A percentile compares a stretch with the other conserved stretches of the same genome.
Conservation (phyloP, 2,329 filamentous ascomycete genomes). For the Ophiosphaerella herpotricha region DNA sequence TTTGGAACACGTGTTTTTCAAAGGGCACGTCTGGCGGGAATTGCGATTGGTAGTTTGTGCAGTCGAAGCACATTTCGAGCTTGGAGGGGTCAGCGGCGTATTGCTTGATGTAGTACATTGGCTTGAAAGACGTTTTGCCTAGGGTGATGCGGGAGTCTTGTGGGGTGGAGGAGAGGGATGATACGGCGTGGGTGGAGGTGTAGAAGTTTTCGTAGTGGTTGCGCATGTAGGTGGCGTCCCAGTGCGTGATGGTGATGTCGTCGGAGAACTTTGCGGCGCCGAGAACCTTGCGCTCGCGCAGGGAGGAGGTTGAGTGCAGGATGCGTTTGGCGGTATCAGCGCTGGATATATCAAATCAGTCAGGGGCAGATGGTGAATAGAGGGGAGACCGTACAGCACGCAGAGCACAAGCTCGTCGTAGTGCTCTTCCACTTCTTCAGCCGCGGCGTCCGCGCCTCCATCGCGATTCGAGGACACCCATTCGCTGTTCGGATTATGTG, state of each 20-base stretch:
- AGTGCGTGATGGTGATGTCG: constrained; percentile 73
- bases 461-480: constrained; percentile 46
- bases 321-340: constrained; percentile 63
- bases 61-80: constrained; percentile 70
- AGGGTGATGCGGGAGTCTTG: constrained; percentile 50
- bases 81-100: constrained; percentile 61
- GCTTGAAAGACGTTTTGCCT: constrained; percentile 59
- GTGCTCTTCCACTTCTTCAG: constrained; percentile 51
- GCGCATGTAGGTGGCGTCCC: constrained; percentile 67
- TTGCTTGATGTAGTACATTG: constrained; percentile 69
- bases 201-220: constrained; percentile 70
- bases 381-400: constrained; percentile 48
- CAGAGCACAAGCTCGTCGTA: constrained; percentile 72
- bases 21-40: constrained; percentile 61
- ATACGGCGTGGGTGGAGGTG: constrained; percentile 53
- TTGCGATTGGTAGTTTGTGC: constrained; percentile 75
- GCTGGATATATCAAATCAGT: constrained; percentile 18
- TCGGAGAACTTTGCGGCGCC: constrained; percentile 72
- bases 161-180: constrained; percentile 47
- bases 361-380: background rate
- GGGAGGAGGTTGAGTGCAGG: constrained; percentile 61
- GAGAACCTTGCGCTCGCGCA: constrained; percentile 68
- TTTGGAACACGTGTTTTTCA: constrained; percentile 71
- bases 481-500: constrained; percentile 52
- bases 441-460: constrained; percentile 47